Evolutionary conservation across 2,329 filamentous ascomycete genomes (phyloP), one percentile per base, ranked within the genome.

Genomic region (Aureobasidium sp.): DNA sequence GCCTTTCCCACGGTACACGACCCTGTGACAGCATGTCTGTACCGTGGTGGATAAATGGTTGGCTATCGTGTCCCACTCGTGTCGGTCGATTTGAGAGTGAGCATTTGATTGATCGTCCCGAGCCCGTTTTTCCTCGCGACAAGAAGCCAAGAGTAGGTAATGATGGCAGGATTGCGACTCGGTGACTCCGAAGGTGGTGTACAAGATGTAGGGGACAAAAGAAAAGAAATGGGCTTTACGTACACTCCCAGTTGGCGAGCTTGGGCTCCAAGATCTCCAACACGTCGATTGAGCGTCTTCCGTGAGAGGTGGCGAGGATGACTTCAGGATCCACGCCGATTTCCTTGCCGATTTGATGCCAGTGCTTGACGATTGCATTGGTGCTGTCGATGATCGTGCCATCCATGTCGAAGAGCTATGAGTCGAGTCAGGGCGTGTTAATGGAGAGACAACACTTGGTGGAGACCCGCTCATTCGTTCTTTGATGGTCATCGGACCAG

Each of bases 171-270:
- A 54, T 55, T 19, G 11, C 23, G 10, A 33, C 9, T 47, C 37
- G 50, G 29, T 31, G 25, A 37, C 21, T 46, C 45, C 23, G 51
- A 33, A 19, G 8, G 31, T 35, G 46, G 27, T 29, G 27, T 9
- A 46, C 27, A 45, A 58, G 53, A 29, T 37, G 23, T 25, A 21
- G 23, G 15, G 45, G n/a, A 21, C 11, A 37, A 61, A 37, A 51
- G 29, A 38, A 31, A 53, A 38, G 35, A 60, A n/a, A n/a, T n/a
- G 42, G 17, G 27, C 4, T 60, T 42, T 33, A 83, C 89, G 77
- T 76, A 95, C 90, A 96, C 65, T 96, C 90, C 90, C 89, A 93
- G 67, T 87, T 96, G 43, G 94, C 94, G 71, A 90, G 90, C 67
- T 89, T 85, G 17, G 90, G 88, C 64, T 89, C 86, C 61, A 96